Percentiles rank a stretch among this genome's conserved stretches.
Conservation (phyloP, 2,329 filamentous ascomycete genomes). For the Dothideomycetes sp. region DNA sequence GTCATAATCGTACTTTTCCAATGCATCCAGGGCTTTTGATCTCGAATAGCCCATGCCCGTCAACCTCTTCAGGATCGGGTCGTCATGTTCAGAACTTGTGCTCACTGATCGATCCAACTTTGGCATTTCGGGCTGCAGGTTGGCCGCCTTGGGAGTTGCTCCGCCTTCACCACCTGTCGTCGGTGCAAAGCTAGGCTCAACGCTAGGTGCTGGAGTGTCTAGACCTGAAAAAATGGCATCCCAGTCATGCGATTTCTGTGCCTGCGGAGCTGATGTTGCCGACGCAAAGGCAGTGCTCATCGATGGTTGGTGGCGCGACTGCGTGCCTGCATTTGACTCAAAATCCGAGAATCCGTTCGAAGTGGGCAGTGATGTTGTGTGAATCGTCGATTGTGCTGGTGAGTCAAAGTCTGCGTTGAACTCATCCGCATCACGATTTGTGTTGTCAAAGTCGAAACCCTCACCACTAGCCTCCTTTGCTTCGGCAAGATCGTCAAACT, state of each 20-base stretch:
- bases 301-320: constrained; percentile 19
- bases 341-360: constrained; percentile 24
- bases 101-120: constrained; percentile 59
- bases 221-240: constrained; percentile 84
- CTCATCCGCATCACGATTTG: constrained; percentile 48
- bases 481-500: constrained; percentile 75
- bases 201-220: constrained; percentile 41
- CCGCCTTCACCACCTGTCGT: constrained; percentile 14
- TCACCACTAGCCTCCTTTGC: constrained; percentile 56
- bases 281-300: constrained; percentile 16
- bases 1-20: constrained; percentile 95
- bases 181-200: neutral
- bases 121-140: constrained; percentile 22
- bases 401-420: constrained; percentile 79
- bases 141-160: constrained; percentile 14
- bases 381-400: constrained; percentile 40
- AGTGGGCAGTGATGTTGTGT: constrained; percentile 31
- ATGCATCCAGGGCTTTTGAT: constrained; percentile 61
- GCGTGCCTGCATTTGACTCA: constrained; percentile 14
- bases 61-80: constrained; percentile 81
- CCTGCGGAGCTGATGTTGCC: constrained; percentile 16
- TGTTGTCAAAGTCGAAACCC: constrained; percentile 57
- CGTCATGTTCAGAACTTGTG: constrained; percentile 71
- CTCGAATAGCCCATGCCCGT: constrained; percentile 83
- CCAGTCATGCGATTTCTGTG: constrained; percentile 64